phyloP scores from a whole-genome alignment of 2,329 filamentous ascomycete genomes.

The Coniella vitis region DNA sequence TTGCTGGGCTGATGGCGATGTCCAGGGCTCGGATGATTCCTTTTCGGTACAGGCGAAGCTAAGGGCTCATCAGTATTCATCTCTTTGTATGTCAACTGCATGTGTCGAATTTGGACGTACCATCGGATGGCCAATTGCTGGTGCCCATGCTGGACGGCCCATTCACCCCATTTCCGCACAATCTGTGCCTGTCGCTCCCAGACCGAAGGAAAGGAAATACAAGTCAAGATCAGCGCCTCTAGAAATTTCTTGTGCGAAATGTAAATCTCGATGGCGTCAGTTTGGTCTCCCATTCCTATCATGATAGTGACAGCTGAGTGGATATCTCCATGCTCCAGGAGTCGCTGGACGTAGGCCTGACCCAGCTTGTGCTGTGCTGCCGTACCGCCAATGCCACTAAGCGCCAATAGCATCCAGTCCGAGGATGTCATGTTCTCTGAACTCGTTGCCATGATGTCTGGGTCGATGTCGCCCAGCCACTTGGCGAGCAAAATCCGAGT shows the following conservation, averaged over 20 bases:
- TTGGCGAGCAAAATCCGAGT: constrained; percentile 78
- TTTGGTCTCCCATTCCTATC: constrained; percentile 83
- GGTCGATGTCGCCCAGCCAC: constrained; percentile 83
- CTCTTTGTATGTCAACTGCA: neutral
- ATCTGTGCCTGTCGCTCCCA: constrained; percentile 89
- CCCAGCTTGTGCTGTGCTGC: constrained; percentile 84
- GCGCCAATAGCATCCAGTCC: constrained; percentile 93
- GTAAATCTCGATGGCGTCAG: constrained; percentile 95
- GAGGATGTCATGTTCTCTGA: constrained; percentile 85
- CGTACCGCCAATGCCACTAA: constrained; percentile 77
- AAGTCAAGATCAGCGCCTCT: constrained; percentile 86
- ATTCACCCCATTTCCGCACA: constrained; percentile 90
- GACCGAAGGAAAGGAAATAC: constrained; percentile 72
- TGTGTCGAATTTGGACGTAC: constrained; percentile 27
- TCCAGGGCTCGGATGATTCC: constrained; percentile 81
- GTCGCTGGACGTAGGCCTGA: constrained; percentile 80
- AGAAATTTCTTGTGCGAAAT: constrained; percentile 85
- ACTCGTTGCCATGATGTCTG: constrained; percentile 72
- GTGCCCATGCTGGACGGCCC: constrained; percentile 78
- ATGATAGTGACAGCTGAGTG: constrained; percentile 91
- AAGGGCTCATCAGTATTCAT: neutral
- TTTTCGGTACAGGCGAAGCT: constrained; percentile 83
- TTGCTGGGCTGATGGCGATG: constrained; percentile 68
- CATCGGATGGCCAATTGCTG: constrained; percentile 87
- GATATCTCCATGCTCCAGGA: constrained; percentile 83